phyloP scores from a whole-genome alignment of 495 filamentous ascomycete species.

The Podospora conica region DNA sequence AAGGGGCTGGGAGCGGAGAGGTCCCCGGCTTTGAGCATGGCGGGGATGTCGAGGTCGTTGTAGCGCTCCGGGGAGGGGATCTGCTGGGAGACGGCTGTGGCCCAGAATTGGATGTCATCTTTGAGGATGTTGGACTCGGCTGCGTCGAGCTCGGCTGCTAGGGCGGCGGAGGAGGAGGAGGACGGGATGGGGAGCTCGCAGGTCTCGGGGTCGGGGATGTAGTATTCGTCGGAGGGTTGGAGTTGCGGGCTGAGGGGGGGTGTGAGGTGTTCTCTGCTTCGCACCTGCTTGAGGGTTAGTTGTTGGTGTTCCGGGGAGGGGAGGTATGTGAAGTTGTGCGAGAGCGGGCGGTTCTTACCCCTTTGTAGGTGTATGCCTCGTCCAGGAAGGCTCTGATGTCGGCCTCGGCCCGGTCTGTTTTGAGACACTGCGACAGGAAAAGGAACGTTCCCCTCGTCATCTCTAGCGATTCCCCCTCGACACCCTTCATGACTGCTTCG shows the following conservation, averaged over 20 bases:
- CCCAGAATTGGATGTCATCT: slow-evolving; percentile 21
- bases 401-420: slow-evolving; percentile 31
- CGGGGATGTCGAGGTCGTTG: slow-evolving; percentile 19
- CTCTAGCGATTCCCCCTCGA: slow-evolving; percentile 17
- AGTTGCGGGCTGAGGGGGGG: slow-evolving; percentile 53
- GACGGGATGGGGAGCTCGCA: slow-evolving; percentile 45
- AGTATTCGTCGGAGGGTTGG: slow-evolving; percentile 31
- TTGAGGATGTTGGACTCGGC: slow-evolving; percentile 34
- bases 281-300: slow-evolving; percentile 21
- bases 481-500: background rate
- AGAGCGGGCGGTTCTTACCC: slow-evolving; percentile 24
- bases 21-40: slow-evolving; percentile 21
- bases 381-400: slow-evolving; percentile 31
- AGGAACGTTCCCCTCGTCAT: slow-evolving; percentile 14
- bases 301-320: background rate
- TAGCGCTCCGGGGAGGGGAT: slow-evolving; percentile 14
- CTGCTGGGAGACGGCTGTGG: background rate
- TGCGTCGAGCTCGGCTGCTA: slow-evolving; percentile 40
- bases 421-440: slow-evolving; percentile 26
- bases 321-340: background rate
- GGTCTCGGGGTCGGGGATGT: slow-evolving; percentile 40
- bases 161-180: slow-evolving; percentile 43
- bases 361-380: slow-evolving; percentile 25
- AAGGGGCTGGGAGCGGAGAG: slow-evolving; percentile 2
- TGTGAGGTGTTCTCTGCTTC: slow-evolving; percentile 39